Conservation (phyloP, 2,329 filamentous ascomycete species). For the Bimuria novae-zelandiae region DNA sequence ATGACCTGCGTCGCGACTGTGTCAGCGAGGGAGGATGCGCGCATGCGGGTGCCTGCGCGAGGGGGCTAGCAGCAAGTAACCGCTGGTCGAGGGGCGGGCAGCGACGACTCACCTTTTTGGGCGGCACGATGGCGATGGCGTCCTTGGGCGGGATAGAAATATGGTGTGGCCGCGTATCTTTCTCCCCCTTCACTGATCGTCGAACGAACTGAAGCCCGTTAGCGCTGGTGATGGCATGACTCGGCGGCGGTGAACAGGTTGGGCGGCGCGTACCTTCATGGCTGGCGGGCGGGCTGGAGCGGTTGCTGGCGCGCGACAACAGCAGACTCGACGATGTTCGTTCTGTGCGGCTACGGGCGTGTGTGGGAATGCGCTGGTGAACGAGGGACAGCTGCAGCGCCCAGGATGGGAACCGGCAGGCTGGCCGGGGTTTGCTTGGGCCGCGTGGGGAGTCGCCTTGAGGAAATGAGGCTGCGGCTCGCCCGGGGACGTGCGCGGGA, state of each 20-base stretch:
- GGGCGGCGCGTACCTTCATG: slow-evolving; percentile 29
- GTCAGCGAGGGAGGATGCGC: slow-evolving; percentile 6
- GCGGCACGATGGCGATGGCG: slow-evolving; percentile 84
- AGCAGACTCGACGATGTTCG: slow-evolving; percentile 6
- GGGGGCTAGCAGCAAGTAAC: background rate
- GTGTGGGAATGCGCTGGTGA: slow-evolving; percentile 5
- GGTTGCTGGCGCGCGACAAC: slow-evolving; percentile 9
- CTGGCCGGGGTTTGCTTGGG: slow-evolving; percentile 23
- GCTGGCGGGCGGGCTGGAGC: slow-evolving; percentile 13
- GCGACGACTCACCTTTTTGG: slow-evolving; percentile 74
- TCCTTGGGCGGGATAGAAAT: slow-evolving; percentile 82
- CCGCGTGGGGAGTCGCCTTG: slow-evolving; percentile 14
- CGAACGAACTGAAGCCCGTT: slow-evolving; percentile 59
- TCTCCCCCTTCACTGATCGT: slow-evolving; percentile 89
- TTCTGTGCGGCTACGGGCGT: slow-evolving; percentile 6
- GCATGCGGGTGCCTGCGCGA: slow-evolving; percentile 14
- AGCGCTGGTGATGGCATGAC: slow-evolving; percentile 30
- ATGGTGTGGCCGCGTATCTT: slow-evolving; percentile 72
- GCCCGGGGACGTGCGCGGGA: slow-evolving; percentile 12
- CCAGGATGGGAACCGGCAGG: slow-evolving; percentile 26
- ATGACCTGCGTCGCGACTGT: slow-evolving; percentile 70
- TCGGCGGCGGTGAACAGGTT: slow-evolving; percentile 16
- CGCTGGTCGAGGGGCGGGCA: background rate
- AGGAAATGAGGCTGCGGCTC: slow-evolving; percentile 24
- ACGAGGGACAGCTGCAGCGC: slow-evolving; percentile 14